Conservation (phyloP, 352 stramenopile genomes). For the Pythium rishiriense region DNA sequence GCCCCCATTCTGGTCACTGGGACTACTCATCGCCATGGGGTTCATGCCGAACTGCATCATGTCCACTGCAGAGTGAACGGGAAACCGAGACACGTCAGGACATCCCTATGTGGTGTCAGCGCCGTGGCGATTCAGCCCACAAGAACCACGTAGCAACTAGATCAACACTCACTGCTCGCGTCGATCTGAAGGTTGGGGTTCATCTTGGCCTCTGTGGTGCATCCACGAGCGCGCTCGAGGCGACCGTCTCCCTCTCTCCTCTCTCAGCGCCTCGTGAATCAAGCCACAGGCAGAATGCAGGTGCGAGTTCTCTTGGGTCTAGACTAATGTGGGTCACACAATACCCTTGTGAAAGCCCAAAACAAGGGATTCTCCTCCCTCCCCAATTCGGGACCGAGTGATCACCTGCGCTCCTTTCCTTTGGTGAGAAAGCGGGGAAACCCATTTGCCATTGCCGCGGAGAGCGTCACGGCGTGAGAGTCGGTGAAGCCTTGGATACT, state of each 20-base stretch:
- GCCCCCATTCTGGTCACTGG: conserved; percentile 25
- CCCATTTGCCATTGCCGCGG: conserved; percentile 5
- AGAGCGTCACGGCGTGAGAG: too few relatives aligned
- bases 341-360: background rate
- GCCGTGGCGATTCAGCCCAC: background rate
- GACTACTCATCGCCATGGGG: conserved; percentile 42
- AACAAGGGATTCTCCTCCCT: conserved; percentile 9
- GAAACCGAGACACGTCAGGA: background rate
- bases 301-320: conserved; percentile 1
- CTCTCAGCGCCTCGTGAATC: conserved; percentile 3
- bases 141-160: background rate
- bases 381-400: conserved; percentile 4
- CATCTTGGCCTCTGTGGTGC: conserved; percentile 13
- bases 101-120: background rate
- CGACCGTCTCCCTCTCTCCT: background rate
- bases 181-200: conserved; percentile 31
- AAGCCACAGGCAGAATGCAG: background rate
- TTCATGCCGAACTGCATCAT: conserved; percentile 62
- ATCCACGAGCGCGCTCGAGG: background rate
- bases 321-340: conserved; percentile 16
- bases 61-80: conserved; percentile 31
- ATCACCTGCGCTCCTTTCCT: conserved; percentile 24
- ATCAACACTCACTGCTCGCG: conserved; percentile 16
- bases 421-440: conserved; percentile 7
- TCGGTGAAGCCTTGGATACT: background rate